Evolutionary conservation across 1,284 basidiomycete genomes (phyloP).

Genomic region (Cryptococcus jaspeensis): DNA sequence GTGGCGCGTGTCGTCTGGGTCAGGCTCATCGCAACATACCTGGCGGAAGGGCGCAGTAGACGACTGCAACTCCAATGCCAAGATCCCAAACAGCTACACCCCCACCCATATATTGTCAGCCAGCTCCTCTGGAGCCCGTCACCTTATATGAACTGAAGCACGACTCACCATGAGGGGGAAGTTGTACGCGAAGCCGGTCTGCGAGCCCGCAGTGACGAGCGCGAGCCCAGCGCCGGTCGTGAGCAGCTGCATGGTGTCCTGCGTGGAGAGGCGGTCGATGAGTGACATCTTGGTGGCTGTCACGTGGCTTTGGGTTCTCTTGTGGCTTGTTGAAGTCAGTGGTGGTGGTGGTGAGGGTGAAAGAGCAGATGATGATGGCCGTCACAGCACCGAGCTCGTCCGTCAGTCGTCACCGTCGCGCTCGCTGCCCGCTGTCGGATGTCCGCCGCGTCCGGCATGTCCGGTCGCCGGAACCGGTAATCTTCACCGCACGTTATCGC

Average conservation of each 20-base stretch:
- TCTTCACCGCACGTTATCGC: neutral
- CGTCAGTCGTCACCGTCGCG: too few species aligned
- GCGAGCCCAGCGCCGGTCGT: constrained; percentile 32
- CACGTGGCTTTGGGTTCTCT: neutral
- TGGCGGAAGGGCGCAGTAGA: constrained; percentile 28
- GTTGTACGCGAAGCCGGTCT: constrained; percentile 32
- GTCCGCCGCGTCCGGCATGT: neutral
- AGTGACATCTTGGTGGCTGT: constrained; percentile 25
- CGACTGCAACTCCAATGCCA: constrained; percentile 36
- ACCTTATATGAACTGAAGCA: neutral
- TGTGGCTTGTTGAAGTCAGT: neutral
- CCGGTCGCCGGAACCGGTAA: neutral
- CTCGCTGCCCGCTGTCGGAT: neutral
- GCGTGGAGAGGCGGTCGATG: constrained; percentile 33
- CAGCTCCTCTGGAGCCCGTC: neutral
- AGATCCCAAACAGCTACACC: constrained; percentile 40
- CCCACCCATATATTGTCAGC: constrained; percentile 1
- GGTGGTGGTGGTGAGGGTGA: neutral
- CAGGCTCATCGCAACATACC: constrained; percentile 18
- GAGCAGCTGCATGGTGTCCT: constrained; percentile 36
- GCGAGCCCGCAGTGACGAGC: constrained; percentile 23
- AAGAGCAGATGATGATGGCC: neutral
- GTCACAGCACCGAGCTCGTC: too few species aligned
- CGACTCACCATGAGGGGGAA: constrained; percentile 42
- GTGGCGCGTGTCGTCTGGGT: neutral